Percentiles rank a stretch among this genome's conserved stretches.
phyloP scores from a whole-genome alignment of 768 basidiomycete species.

The Mycena indigotica region DNA sequence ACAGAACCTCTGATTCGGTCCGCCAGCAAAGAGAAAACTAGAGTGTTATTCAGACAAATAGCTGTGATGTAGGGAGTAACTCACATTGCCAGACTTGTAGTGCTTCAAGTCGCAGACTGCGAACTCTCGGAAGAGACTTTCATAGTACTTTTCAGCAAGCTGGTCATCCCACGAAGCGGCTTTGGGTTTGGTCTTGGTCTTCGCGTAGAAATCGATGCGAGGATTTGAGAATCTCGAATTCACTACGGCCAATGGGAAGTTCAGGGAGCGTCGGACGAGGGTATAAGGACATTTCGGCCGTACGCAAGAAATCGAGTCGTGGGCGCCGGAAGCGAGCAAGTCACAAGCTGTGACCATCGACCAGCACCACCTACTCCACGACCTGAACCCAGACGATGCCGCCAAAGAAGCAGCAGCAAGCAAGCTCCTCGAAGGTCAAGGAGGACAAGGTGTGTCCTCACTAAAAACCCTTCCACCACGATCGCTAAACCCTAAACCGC shows the following conservation, averaged over 20 bases:
- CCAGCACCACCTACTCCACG: not conserved
- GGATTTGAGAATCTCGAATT: slow-evolving; percentile 77
- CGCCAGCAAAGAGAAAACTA: slow-evolving; percentile 93
- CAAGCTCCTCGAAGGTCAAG: slow-evolving; percentile 68
- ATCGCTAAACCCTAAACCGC: no score
- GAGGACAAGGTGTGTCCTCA: slow-evolving; percentile 87
- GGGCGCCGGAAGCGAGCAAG: not conserved
- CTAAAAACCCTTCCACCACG: no score
- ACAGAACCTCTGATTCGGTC: slow-evolving; percentile 87
- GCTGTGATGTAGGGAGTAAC: slow-evolving; percentile 29
- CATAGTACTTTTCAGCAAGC: slow-evolving; percentile 87
- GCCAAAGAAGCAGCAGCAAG: slow-evolving; percentile 70
- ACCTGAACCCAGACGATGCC: no score
- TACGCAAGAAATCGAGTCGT: not conserved
- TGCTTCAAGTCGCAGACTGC: slow-evolving; percentile 94
- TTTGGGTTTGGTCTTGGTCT: slow-evolving; percentile 43
- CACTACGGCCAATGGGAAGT: slow-evolving; percentile 34
- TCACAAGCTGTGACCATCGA: not conserved
- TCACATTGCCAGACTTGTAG: slow-evolving; percentile 87
- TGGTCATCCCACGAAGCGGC: slow-evolving; percentile 75
- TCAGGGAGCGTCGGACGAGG: not conserved
- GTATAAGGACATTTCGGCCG: not conserved
- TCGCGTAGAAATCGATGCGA: slow-evolving; percentile 84
- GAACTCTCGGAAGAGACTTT: slow-evolving; percentile 87
- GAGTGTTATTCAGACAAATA: no score